These are phyloP conservation scores for Piromyces sp. DNA, from an alignment of 192 early-diverging fungal species.

Conservation along the genomic window DNA sequence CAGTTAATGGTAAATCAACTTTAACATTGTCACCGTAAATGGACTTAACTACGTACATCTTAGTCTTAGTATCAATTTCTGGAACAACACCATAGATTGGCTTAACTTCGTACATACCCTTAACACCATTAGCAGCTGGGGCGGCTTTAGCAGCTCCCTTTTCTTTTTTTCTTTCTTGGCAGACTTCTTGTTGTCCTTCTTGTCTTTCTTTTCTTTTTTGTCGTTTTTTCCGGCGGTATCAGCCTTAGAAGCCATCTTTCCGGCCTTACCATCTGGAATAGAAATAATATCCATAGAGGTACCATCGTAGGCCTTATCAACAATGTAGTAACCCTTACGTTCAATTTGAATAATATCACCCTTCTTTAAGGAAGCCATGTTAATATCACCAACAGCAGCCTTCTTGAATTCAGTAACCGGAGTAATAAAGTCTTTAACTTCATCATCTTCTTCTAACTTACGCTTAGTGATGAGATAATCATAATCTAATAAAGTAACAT, in stretches of 20 bases:
- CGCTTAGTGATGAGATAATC: constrained; percentile 97
- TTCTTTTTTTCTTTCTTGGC: constrained; percentile 5
- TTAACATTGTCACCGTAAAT: background rate
- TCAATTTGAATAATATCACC: constrained; percentile 91
- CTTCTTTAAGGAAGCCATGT: constrained; percentile 1
- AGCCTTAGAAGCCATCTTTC: constrained; percentile 47
- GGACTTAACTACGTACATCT: background rate
- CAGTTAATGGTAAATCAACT: background rate
- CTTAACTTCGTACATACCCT: background rate
- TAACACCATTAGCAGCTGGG: constrained; percentile 13
- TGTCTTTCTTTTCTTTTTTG: constrained; percentile 7
- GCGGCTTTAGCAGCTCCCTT: constrained; percentile 21
- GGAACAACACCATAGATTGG: background rate
- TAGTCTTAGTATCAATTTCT: background rate
- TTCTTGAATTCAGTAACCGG: constrained; percentile 64
- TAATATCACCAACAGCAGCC: constrained; percentile 8
- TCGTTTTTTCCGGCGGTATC: constrained; percentile 11
- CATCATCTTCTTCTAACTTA: constrained; percentile 86
- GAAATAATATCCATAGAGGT: constrained; percentile 35
- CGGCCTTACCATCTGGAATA: constrained; percentile 86
- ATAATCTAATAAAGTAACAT: constrained; percentile 66
- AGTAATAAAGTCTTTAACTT: constrained; percentile 63
- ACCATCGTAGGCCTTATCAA: constrained; percentile 40
- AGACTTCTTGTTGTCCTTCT: constrained; percentile 31
- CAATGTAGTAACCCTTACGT: constrained; percentile 86